These are phyloP conservation scores for Singerocomus inundabilis DNA, from an alignment of 1,284 basidiomycete genomes.

Conservation along the genomic window DNA sequence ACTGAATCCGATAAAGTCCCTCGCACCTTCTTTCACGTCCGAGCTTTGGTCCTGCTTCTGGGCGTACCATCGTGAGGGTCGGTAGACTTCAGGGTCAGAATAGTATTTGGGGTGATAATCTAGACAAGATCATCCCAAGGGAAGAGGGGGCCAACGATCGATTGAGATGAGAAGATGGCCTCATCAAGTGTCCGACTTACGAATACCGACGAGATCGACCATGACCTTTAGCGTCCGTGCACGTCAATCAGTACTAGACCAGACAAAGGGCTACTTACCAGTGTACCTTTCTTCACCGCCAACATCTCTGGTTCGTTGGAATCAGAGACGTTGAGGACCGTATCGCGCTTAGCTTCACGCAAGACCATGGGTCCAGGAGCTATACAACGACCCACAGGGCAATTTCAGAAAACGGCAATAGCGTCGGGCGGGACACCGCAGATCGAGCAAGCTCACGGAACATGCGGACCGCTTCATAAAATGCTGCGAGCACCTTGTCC, in stretches of 20 bases:
- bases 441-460: neutral
- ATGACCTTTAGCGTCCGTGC: neutral
- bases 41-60: neutral
- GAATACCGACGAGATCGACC: neutral
- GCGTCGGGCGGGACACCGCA: too few species aligned
- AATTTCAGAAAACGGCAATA: neutral
- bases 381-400: neutral
- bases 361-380: neutral
- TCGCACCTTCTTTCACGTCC: neutral
- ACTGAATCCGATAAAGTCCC: neutral
- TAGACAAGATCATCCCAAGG: neutral
- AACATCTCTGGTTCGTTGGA: neutral
- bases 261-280: neutral
- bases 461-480: neutral
- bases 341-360: neutral
- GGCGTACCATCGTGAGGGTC: slow-evolving; percentile 1
- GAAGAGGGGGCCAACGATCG: too few species aligned
- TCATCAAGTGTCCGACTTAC: neutral
- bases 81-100: neutral
- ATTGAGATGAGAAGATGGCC: neutral
- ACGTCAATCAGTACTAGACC: neutral
- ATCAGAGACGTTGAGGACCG: neutral
- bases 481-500: neutral
- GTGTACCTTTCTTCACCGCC: neutral
- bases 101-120: neutral